Evolutionary conservation across 768 basidiomycete species (phyloP), one percentile per base, ranked within the genome.

Genomic region (Agrocybe pediades): DNA sequence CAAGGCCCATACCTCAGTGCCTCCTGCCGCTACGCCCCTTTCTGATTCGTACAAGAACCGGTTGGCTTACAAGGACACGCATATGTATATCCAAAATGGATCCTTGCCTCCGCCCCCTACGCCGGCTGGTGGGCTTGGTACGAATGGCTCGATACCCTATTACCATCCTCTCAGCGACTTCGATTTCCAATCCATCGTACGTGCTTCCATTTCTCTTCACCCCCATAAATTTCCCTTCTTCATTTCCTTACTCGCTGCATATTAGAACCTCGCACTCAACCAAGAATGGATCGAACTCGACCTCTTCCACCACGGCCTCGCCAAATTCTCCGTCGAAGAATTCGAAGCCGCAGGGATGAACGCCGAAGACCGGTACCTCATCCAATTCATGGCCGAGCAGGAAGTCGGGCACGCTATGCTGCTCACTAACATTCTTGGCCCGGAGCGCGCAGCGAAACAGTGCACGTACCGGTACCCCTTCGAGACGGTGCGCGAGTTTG

Each of bases 271-370:
- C 36, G 85, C 73, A 0, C 65, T 87, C n/a, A 79, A 84, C 62
- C 84, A 85, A 70, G 84, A 86, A 66, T 80, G 74, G 63, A 82
- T 87, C 55, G 84, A 87, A 62, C 72, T 79, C 56, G 82, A 84
- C 55, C 67, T 84, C 8, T 85, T 86, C 74, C 72, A 84, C 61
- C 71, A 79, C 53, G 84, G 79, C 21, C 74, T 85, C 8, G 74
- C 75, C 13, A 59, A 63, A 40, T 88, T 90, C 71, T 77, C 78
- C 2, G 71, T 54, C 0, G 69, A 76, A 23, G 84, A 87, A 19
- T 88, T 86, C 63, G 76, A 78, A 21, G 79, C 65, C 4, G 80
- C 75, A 1, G 84, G 83, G 0, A 60, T 88, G 41, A 72, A 65
- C 43, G 76, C 77, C 4, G 80, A 80, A 20, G 83, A 86, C 56